Evolutionary conservation across 495 filamentous ascomycete genomes (phyloP), one percentile per base, ranked within the genome.

Genomic region (Aspergillus panamensis): DNA sequence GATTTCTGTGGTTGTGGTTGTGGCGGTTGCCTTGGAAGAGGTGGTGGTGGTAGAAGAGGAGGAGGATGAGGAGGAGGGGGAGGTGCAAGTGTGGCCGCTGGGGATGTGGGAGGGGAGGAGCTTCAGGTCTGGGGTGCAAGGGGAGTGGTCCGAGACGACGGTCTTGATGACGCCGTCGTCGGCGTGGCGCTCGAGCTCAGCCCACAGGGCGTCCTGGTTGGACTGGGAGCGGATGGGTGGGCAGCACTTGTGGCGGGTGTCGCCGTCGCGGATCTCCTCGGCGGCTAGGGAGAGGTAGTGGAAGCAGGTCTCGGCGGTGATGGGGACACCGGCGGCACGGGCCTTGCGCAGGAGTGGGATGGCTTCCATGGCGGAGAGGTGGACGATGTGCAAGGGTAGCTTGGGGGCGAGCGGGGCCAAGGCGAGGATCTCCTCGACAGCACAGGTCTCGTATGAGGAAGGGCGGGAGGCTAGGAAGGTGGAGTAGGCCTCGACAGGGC

Each of bases 251-350:
- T 97, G 91, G 56, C 94, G 78, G 17, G 93, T 97, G 72, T 98
- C 94, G 31, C 94, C 94, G 47, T 94, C 84, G 48, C 83, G 80
- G 48, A 98, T 87, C 56, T 87, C 79, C 70, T 97, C 94, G 8
- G 92, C 86, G 0, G 92, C 88, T 12, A 98, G 81, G n/a, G 88
- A 86, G 10, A 98, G 84, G 68, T 98, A 98, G 77, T 98, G 94
- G 82, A 95, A 96, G 77, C 94, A 97, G 9, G 94, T 98, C 71
- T 98, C 94, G 25, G 94, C 93, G 2, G 94, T 96, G 75, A 98
- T 89, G 55, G 93, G 91, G 60, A 96, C 69, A 37, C 94, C 94
- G 1, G 76, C 71, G n/a, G 80, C 75, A 50, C 91, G 85, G 31
- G 94, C 94, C 62, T 86, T 81, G 45, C 86, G 84, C 44, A 98